Conservation (phyloP, 2,329 filamentous ascomycete genomes). For the Fusarium beomiforme region DNA sequence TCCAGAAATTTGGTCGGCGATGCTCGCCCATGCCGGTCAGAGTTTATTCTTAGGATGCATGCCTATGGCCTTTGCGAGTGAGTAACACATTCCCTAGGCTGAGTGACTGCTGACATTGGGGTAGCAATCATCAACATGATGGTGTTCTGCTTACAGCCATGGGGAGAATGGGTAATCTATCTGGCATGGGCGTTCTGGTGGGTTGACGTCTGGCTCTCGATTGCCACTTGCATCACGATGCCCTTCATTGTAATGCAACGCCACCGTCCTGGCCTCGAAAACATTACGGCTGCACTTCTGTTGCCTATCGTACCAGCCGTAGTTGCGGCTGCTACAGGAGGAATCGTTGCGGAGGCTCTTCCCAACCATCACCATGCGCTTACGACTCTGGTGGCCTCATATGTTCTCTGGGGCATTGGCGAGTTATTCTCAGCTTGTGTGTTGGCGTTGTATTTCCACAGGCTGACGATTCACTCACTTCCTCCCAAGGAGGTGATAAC, state of each 20-base stretch:
- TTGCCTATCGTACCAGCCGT: conserved; percentile 74
- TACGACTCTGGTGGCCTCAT: conserved; percentile 70
- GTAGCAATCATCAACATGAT: conserved; percentile 71
- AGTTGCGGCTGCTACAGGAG: conserved; percentile 72
- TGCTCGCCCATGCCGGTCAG: conserved; percentile 74
- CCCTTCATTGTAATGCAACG: conserved; percentile 65
- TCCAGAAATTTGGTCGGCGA: conserved; percentile 71
- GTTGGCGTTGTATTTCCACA: conserved; percentile 75
- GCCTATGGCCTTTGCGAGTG: conserved; percentile 73
- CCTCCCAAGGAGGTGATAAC: conserved; percentile 75
- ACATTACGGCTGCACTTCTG: conserved; percentile 72
- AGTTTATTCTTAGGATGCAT: conserved; percentile 75
- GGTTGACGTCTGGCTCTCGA: conserved; percentile 62
- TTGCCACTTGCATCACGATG: conserved; percentile 63
- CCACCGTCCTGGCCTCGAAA: conserved; percentile 58
- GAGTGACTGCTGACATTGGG: conserved; percentile 6
- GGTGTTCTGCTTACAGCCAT: conserved; percentile 68
- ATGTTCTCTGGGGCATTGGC: conserved; percentile 75
- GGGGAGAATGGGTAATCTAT: conserved; percentile 66
- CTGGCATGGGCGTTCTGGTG: conserved; percentile 69
- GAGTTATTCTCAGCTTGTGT: conserved; percentile 67
- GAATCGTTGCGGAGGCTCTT: conserved; percentile 70
- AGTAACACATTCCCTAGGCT: conserved; percentile 8
- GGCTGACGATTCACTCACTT: conserved; percentile 72
- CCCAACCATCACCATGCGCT: conserved; percentile 64